phyloP scores from a whole-genome alignment of 345 rosid species.

The Cardamine occulta region DNA sequence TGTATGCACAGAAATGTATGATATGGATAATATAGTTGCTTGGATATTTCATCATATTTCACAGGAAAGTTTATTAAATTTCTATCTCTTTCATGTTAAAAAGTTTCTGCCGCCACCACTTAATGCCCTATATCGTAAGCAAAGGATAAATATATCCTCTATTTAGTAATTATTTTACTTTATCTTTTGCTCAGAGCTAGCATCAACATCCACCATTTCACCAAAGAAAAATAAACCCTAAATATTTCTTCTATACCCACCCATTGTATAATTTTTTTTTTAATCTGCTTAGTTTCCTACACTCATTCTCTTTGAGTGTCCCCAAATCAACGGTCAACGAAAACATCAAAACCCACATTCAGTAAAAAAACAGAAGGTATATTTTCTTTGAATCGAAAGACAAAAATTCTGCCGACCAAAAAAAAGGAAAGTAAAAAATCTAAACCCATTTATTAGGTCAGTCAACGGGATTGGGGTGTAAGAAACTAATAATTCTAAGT shows the following conservation, averaged over 20 bases:
- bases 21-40: neutral
- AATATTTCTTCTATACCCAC: conserved; percentile 24
- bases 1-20: neutral
- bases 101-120: conserved; percentile 45
- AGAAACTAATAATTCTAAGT: neutral
- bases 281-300: conserved; percentile 13
- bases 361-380: neutral
- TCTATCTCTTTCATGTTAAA: conserved; percentile 14
- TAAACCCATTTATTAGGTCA: conserved; percentile 26
- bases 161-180: neutral
- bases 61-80: neutral
- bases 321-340: conserved; percentile 25
- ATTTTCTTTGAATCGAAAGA: neutral
- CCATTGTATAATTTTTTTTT: conserved; percentile 9
- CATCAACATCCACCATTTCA: conserved; percentile 31
- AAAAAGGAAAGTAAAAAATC: neutral
- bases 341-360: neutral
- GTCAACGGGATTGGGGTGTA: conserved; percentile 10
- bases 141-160: conserved; percentile 8
- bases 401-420: conserved; percentile 23
- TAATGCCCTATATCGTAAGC: conserved; percentile 15
- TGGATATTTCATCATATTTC: neutral
- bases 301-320: conserved; percentile 9
- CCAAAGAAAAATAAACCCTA: neutral
- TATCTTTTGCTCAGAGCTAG: conserved; percentile 26